Percentiles rank a stretch among this genome's conserved stretches.
phyloP scores from a whole-genome alignment of 257 asterid genomes.

The Pogostemon cablin region DNA sequence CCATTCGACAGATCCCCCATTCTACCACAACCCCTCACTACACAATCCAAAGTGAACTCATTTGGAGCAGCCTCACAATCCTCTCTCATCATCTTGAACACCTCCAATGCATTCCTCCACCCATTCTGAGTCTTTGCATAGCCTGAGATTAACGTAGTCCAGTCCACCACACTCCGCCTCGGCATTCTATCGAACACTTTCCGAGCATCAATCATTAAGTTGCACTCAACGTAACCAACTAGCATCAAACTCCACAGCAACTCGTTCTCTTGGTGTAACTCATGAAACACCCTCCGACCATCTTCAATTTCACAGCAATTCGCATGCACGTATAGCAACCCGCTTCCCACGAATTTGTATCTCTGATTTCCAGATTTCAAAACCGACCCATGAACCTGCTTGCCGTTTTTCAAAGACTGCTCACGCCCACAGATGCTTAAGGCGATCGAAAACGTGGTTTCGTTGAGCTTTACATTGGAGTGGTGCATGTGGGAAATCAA shows the following conservation, averaged over 20 bases:
- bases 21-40: constrained; percentile 65
- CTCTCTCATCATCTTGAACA: constrained; percentile 61
- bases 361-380: constrained; percentile 55
- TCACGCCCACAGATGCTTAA: constrained; percentile 65
- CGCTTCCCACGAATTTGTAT: constrained; percentile 64
- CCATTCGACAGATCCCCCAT: constrained; percentile 49
- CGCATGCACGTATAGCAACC: constrained; percentile 55
- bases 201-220: constrained; percentile 57
- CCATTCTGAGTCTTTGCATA: constrained; percentile 58
- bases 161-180: constrained; percentile 62
- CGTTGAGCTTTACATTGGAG: constrained; percentile 50
- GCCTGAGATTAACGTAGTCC: constrained; percentile 85
- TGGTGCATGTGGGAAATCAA: constrained; percentile 59
- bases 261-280: constrained; percentile 49
- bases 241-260: constrained; percentile 78
- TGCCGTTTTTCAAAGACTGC: constrained; percentile 46
- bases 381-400: constrained; percentile 61
- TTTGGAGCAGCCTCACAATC: constrained; percentile 57
- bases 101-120: constrained; percentile 58
- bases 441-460: constrained; percentile 53
- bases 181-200: constrained; percentile 62
- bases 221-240: constrained; percentile 62
- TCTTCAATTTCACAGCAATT: constrained; percentile 47
- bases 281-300: constrained; percentile 62
- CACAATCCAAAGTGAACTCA: constrained; percentile 78